Conservation (phyloP, 257 asterid genomes). For the Nicotiana tomentosiformis region DNA sequence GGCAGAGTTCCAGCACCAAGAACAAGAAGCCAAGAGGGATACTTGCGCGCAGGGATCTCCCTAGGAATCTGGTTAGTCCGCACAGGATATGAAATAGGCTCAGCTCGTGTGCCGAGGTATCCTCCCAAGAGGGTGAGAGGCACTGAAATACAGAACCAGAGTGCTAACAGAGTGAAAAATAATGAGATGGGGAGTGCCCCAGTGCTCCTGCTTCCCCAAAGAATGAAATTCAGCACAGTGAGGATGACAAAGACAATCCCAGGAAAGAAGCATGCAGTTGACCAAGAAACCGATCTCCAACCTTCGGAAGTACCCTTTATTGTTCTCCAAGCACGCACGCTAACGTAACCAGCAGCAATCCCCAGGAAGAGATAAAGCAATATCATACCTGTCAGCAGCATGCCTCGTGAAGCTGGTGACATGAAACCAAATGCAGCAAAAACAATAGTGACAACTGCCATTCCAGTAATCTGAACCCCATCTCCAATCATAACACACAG, state of each 20-base stretch:
- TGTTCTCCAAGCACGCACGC: conserved; percentile 68
- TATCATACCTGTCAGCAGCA: conserved; percentile 82
- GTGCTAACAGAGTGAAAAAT: conserved; percentile 54
- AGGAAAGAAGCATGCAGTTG: conserved; percentile 75
- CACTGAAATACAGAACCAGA: conserved; percentile 86
- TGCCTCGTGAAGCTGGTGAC: conserved; percentile 92
- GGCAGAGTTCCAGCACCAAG: conserved; percentile 94
- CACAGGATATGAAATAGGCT: conserved; percentile 64
- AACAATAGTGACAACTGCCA: conserved; percentile 69
- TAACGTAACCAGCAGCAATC: conserved; percentile 63
- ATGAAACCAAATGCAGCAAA: conserved; percentile 80
- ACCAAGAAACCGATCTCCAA: conserved; percentile 79
- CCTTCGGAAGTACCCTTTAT: conserved; percentile 59
- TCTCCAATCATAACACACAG: conserved; percentile 75
- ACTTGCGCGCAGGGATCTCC: conserved; percentile 73
- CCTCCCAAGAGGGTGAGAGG: conserved; percentile 88
- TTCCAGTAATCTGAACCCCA: conserved; percentile 76
- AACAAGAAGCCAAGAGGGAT: conserved; percentile 82
- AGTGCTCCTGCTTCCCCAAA: conserved; percentile 86
- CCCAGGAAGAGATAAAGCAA: conserved; percentile 78
- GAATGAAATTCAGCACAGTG: conserved; percentile 64
- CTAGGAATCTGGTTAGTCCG: conserved; percentile 80
- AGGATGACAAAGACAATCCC: conserved; percentile 67
- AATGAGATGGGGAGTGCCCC: conserved; percentile 79
- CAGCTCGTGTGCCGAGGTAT: conserved; percentile 55